phyloP scores from a whole-genome alignment of 306 rosid species.

The Macrotyloma uniflorum region DNA sequence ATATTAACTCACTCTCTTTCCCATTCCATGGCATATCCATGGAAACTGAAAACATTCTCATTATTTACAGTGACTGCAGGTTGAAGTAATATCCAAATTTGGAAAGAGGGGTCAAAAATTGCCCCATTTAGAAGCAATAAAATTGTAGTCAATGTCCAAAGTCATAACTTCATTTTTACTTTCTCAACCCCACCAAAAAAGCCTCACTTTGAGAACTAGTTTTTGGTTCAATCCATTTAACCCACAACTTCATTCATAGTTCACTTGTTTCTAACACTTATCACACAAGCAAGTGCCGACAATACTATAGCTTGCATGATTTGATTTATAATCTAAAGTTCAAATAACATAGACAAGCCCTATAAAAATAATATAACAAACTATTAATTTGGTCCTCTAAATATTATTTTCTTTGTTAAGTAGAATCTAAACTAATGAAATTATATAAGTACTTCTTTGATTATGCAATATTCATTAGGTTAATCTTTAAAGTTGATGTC shows the following conservation, averaged over 20 bases:
- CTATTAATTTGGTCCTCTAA: no score
- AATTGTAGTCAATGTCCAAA: slow-evolving; percentile 3
- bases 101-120: slow-evolving; percentile 5
- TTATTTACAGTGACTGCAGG: slow-evolving; percentile 16
- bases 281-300: slow-evolving; percentile 10
- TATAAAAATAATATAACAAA: background rate
- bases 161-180: background rate
- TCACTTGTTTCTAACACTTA: slow-evolving; percentile 1
- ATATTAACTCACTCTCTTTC: slow-evolving; percentile 25
- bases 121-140: slow-evolving; percentile 27
- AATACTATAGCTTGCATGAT: background rate
- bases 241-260: background rate
- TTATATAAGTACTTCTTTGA: no score
- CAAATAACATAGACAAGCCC: slow-evolving; percentile 9
- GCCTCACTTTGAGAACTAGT: background rate
- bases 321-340: slow-evolving; percentile 3
- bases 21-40: slow-evolving; percentile 26
- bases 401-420: no score
- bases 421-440: no score
- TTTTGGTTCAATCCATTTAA: slow-evolving; percentile 17
- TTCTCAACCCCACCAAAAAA: slow-evolving; percentile 17
- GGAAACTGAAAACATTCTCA: slow-evolving; percentile 21
- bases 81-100: slow-evolving; percentile 15
- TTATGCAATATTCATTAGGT: no score
- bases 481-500: no score